Percentiles rank a stretch among this genome's conserved stretches.
Evolutionary conservation across 345 rosid species (phyloP).

Genomic region (Eucalyptus brandiana): DNA sequence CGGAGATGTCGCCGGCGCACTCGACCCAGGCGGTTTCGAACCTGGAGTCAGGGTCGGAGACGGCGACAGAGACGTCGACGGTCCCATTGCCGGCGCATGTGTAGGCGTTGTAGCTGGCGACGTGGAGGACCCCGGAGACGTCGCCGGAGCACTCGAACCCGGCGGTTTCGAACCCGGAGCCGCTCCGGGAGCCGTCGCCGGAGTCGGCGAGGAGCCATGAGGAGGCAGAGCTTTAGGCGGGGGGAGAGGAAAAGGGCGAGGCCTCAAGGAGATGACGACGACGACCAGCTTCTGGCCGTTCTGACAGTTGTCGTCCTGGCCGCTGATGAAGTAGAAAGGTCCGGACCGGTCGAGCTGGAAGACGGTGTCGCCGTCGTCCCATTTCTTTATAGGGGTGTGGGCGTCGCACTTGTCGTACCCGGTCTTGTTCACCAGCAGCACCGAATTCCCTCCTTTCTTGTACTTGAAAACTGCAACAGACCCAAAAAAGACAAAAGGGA

Average conservation of each 20-base stretch:
- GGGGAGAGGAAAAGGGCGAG: neutral
- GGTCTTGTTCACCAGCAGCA: neutral
- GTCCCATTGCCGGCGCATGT: neutral
- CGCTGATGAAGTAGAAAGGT: neutral
- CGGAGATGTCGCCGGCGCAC: neutral
- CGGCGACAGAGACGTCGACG: neutral
- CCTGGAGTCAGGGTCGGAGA: neutral
- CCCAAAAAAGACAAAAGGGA: neutral
- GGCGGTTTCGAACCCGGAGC: neutral
- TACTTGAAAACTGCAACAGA: neutral
- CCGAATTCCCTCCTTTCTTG: neutral
- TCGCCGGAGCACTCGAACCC: neutral
- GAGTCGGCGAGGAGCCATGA: neutral
- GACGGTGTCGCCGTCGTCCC: neutral
- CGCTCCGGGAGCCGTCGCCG: neutral
- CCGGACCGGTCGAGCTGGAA: neutral
- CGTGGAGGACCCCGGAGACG: neutral
- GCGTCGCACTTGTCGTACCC: neutral
- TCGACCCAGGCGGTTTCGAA: neutral
- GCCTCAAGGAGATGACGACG: neutral
- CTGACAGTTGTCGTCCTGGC: constrained; percentile 19
- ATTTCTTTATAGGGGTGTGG: neutral
- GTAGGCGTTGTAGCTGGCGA: neutral
- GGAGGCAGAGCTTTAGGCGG: neutral
- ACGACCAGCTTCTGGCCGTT: constrained; percentile 34